Evolutionary conservation across 2,329 filamentous ascomycete genomes (phyloP).

Genomic region (Aureobasidium vineae): DNA sequence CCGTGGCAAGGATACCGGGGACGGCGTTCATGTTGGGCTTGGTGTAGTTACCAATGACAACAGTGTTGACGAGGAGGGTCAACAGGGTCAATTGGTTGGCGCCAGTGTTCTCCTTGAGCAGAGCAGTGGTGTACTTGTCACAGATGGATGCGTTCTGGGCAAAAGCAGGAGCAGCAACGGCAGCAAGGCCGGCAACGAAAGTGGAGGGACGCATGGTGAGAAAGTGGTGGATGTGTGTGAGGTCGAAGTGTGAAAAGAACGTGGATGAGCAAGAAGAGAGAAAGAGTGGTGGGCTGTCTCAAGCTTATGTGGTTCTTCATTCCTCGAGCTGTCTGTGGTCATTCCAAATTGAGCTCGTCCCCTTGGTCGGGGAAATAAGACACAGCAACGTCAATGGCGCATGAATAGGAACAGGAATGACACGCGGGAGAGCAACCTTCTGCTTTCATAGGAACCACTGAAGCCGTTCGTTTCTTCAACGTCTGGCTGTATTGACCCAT

Average conservation of each 20-base stretch:
- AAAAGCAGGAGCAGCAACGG: conserved; percentile 30
- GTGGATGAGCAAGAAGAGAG: conserved; percentile 13
- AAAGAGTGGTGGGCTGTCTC: conserved; percentile 5
- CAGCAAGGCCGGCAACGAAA: conserved; percentile 30
- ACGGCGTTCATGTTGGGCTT: conserved; percentile 54
- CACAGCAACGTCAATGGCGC: conserved; percentile 25
- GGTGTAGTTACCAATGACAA: conserved; percentile 54
- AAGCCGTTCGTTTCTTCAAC: conserved; percentile 20
- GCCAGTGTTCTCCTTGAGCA: conserved; percentile 59
- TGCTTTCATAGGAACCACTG: conserved; percentile 11
- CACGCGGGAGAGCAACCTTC: conserved; percentile 1
- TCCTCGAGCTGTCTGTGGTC: conserved; percentile 12
- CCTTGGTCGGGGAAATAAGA: conserved; percentile 20
- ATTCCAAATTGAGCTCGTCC: conserved; percentile 22
- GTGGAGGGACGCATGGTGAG: conserved; percentile 26
- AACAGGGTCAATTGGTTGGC: conserved; percentile 58
- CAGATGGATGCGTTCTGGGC: conserved; percentile 56
- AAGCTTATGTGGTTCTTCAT: conserved; percentile 24
- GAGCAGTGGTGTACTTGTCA: conserved; percentile 62
- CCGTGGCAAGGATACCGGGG: conserved; percentile 57
- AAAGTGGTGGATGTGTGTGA: background rate
- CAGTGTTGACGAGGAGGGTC: conserved; percentile 61
- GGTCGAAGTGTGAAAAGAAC: conserved; percentile 10
- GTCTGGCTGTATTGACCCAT: background rate
- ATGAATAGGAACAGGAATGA: conserved; percentile 22